Conservation (phyloP, 768 basidiomycete species). For the Phylloporus arenicola region DNA sequence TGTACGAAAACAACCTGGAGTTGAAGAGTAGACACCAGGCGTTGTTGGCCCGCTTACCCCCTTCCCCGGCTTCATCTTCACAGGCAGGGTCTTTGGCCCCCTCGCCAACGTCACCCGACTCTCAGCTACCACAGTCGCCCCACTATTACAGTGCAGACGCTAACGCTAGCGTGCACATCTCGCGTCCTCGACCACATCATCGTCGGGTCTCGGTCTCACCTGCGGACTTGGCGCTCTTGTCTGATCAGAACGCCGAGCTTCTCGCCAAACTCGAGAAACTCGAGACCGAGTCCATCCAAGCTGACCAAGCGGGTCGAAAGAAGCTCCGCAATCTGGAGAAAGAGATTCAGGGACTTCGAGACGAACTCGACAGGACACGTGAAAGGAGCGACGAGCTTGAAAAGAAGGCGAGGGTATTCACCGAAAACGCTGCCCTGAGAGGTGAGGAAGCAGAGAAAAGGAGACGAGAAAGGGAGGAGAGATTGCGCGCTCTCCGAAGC, state of each 20-base stretch:
- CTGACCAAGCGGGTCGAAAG: conserved; percentile 63
- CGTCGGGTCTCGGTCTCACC: conserved; percentile 59
- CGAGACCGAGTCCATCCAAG: conserved; percentile 60
- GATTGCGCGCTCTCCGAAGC: conserved; percentile 48
- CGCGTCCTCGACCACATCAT: conserved; percentile 23
- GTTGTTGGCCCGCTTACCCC: conserved; percentile 58
- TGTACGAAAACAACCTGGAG: conserved; percentile 63
- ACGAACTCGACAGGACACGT: conserved; percentile 74
- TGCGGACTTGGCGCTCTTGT: conserved; percentile 61
- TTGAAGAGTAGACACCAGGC: conserved; percentile 71
- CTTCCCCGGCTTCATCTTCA: conserved; percentile 37
- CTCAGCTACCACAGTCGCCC: conserved; percentile 30
- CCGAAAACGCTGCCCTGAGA: conserved; percentile 17
- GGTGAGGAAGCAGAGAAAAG: conserved; percentile 29
- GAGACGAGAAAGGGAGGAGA: conserved; percentile 42
- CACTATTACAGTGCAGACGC: conserved; percentile 29
- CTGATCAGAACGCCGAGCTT: conserved; percentile 82
- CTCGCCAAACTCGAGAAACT: conserved; percentile 69
- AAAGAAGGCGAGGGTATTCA: conserved; percentile 48
- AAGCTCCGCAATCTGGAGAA: conserved; percentile 70
- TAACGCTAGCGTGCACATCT: conserved; percentile 12
- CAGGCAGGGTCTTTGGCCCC: conserved; percentile 18
- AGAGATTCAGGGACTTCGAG: conserved; percentile 69
- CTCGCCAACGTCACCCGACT: conserved; percentile 25
- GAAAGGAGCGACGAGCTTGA: conserved; percentile 67